Conservation (phyloP, 73 alveolate genomes). For the Breviolum minutum region DNA sequence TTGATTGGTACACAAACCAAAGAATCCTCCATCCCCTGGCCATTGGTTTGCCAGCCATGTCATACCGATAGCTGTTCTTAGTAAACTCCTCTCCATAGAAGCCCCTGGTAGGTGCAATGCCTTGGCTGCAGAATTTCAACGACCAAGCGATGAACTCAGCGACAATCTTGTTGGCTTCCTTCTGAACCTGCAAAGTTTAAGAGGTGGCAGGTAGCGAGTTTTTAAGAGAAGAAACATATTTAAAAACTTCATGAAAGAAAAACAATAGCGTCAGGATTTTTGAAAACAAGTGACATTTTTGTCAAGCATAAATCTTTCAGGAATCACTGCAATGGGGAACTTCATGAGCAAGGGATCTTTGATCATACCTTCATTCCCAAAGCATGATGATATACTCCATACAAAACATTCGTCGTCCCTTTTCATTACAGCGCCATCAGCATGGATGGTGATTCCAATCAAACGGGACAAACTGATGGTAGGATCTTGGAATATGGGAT, state of each 20-base stretch:
- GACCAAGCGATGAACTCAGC: conserved; percentile 1
- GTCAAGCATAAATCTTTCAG: neutral
- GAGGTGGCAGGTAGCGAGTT: neutral
- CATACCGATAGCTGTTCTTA: neutral
- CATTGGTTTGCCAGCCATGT: neutral
- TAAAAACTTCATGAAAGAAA: neutral
- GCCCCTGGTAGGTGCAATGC: neutral
- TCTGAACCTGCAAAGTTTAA: neutral
- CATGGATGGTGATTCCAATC: neutral
- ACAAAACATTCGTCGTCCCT: neutral
- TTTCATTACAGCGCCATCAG: neutral
- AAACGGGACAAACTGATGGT: neutral
- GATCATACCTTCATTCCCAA: neutral
- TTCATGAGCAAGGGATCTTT: neutral
- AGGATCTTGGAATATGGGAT: neutral
- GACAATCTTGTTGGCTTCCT: neutral
- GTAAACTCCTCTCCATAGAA: neutral
- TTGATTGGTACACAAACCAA: neutral
- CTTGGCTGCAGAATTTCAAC: neutral
- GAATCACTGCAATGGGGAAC: neutral
- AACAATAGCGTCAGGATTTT: neutral
- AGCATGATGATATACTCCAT: neutral
- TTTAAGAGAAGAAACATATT: neutral
- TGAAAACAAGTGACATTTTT: neutral
- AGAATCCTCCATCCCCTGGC: neutral